phyloP scores from a whole-genome alignment of 1,284 basidiomycete species.

The Ceratobasidium sp. region DNA sequence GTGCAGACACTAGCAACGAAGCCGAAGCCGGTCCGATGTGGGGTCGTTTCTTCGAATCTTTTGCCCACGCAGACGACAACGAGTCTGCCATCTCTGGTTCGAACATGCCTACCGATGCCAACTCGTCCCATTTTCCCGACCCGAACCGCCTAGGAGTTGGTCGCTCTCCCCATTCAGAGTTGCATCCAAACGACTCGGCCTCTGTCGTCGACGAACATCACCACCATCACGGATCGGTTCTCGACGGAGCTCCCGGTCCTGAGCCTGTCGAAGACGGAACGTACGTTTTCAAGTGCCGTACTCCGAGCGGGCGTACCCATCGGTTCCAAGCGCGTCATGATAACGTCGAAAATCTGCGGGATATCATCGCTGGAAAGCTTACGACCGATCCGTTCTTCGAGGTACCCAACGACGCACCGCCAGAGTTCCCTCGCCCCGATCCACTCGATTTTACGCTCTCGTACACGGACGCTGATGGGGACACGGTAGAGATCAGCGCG shows the following conservation, averaged over 20 bases:
- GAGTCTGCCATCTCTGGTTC: constrained; percentile 91
- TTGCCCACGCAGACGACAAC: constrained; percentile 82
- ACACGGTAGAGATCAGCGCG: constrained; percentile 93
- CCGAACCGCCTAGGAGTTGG: constrained; percentile 56
- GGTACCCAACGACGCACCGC: constrained; percentile 63
- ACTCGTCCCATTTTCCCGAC: constrained; percentile 62
- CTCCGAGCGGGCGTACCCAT: constrained; percentile 94
- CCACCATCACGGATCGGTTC: constrained; percentile 57
- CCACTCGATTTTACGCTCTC: constrained; percentile 90
- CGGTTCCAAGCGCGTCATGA: constrained; percentile 99
- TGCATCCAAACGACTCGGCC: constrained; percentile 96
- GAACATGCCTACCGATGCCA: constrained; percentile 73
- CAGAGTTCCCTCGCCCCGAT: constrained; percentile 70
- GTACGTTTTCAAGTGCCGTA: constrained; percentile 99
- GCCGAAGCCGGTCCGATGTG: constrained; percentile 95
- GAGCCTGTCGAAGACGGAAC: constrained; percentile 92
- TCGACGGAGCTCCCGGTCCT: constrained; percentile 54
- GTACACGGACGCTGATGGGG: constrained; percentile 97
- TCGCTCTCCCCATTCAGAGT: constrained; percentile 79
- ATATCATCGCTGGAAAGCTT: constrained; percentile 95
- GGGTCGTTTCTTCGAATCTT: constrained; percentile 99
- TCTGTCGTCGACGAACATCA: constrained; percentile 83
- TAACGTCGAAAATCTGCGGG: constrained; percentile 89
- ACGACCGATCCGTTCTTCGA: constrained; percentile 92
- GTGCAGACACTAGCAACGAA: constrained; percentile 71